Evolutionary conservation across 257 asterid genomes (phyloP).

Genomic region (Plectranthus barbatus): DNA sequence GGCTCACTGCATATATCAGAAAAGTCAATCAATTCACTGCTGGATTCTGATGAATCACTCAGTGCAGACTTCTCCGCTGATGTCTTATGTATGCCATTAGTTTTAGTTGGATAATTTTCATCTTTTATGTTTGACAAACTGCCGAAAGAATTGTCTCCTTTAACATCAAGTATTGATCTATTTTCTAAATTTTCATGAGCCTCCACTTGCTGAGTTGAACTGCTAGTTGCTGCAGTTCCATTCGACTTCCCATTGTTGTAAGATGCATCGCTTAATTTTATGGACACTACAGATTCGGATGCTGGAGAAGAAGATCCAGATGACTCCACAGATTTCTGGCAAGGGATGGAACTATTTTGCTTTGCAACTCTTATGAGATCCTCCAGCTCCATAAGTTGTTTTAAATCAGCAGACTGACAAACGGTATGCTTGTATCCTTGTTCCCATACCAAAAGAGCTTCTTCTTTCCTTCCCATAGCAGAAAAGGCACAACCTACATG

Average conservation of each 20-base stretch:
- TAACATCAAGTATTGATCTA: slow-evolving; percentile 28
- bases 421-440: slow-evolving; percentile 74
- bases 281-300: slow-evolving; percentile 37
- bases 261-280: slow-evolving; percentile 30
- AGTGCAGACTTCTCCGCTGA: slow-evolving; percentile 32
- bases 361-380: slow-evolving; percentile 58
- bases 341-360: slow-evolving; percentile 29
- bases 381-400: slow-evolving; percentile 80
- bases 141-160: slow-evolving; percentile 18
- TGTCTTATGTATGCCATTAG: slow-evolving; percentile 32
- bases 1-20: slow-evolving; percentile 43
- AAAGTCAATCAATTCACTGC: slow-evolving; percentile 35
- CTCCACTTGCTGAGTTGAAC: slow-evolving; percentile 30
- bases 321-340: slow-evolving; percentile 28
- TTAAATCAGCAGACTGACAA: slow-evolving; percentile 74
- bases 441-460: slow-evolving; percentile 83
- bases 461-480: slow-evolving; percentile 76
- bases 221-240: slow-evolving; percentile 30
- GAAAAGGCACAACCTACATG: slow-evolving; percentile 73
- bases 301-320: slow-evolving; percentile 28
- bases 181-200: slow-evolving; percentile 29
- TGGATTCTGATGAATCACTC: slow-evolving; percentile 34
- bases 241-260: slow-evolving; percentile 30
- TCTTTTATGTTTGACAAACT: slow-evolving; percentile 35
- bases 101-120: slow-evolving; percentile 37